Evolutionary conservation across 2,329 filamentous ascomycete genomes (phyloP), one percentile per base, ranked within the genome.

Genomic region (Claviceps fusiformis): DNA sequence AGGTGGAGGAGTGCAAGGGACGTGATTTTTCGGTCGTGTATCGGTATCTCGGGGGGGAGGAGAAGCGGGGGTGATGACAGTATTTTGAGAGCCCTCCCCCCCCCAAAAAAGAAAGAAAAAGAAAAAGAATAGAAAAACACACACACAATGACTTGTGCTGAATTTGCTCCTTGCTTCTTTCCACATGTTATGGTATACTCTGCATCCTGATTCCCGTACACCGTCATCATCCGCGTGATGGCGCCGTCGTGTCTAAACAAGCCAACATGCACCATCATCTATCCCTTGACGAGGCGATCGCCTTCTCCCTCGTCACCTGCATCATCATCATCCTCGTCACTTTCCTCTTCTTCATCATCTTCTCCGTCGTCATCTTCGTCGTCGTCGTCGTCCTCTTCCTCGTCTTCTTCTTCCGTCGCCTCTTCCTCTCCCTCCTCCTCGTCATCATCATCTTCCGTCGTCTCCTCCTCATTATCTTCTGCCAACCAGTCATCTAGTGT

Each of bases 401-500:
- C 76, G 37, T 76, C 75, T 0, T 74, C 73, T 0, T 56, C 52
- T 1, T 74, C 74, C 0, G 73, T 73, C 0, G 73, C 71, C 1
- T 77, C 75, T 0, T 74, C 71, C 1, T 75, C 73, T 1, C 76
- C 76, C 4, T 78, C 75, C 1, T 77, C 76, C 0, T 77, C 75
- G 0, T 76, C 76, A 8, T 78, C 76, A 2, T 77, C 76, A 0
- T 77, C 0, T 78, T 74, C 0, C 77, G 75, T 75, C 13, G 75
- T 75, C 11, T 78, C 79, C 1, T 76, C 78, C 33, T 74, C 76
- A 17, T 82, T 80, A 47, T 81, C 82, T 64, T 89, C 87, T 5
- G 85, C 89, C 55, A 97, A 75, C 91, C 93, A 97, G 67, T 95
- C 89, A 72, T 97, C 90, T 59, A 98, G 72, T 24, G 85, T 89